Evolutionary conservation across 2,329 filamentous ascomycete species (phyloP), one percentile per base, ranked within the genome.

Genomic region (Chlorencoelia australis): DNA sequence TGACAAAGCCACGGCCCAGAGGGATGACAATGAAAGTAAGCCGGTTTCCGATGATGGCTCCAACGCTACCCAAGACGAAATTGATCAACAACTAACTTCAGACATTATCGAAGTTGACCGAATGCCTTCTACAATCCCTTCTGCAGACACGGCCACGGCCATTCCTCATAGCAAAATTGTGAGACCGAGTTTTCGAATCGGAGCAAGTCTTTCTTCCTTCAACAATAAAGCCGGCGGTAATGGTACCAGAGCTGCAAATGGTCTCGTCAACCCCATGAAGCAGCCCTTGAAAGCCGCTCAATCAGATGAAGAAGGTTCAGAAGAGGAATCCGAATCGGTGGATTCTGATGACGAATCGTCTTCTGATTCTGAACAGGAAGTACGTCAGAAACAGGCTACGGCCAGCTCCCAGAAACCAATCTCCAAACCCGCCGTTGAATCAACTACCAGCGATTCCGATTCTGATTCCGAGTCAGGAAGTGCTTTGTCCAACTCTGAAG

Each of bases 31-130:
- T 22, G 43, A 39, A 31, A 37, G 44, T 49, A 51, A 48, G 47
- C 38, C 37, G 14, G 39, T 39, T 27, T 43, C 44, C 35, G 40
- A 45, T 34, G 41, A 44, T 33, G 32, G 29, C 18, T 34, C 39
- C 24, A 43, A 41, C 36, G n/a, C n/a, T n/a, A 50, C 45, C 32
- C 48, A 52, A 47, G 44, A 48, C 20, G 48, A 52, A 40, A 36
- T 54, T 39, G 47, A 50, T 32, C 42, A 44, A 18, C 48, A 52
- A 49, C 50, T 54, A 41, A 52, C 50, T 18, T 51, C 50, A 43
- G 47, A 45, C 45, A 33, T 51, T 21, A 43, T 42, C 46, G 45
- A 52, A 52, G 50, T 36, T 35, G 29, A 31, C 16, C 28, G 17
- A 9, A 14, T 26, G 13, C 11, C 4, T 4, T 35, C 36, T 27